Evolutionary conservation across 2,329 filamentous ascomycete genomes (phyloP), one percentile per base, ranked within the genome.

Genomic region (Lachnum nothofagi): DNA sequence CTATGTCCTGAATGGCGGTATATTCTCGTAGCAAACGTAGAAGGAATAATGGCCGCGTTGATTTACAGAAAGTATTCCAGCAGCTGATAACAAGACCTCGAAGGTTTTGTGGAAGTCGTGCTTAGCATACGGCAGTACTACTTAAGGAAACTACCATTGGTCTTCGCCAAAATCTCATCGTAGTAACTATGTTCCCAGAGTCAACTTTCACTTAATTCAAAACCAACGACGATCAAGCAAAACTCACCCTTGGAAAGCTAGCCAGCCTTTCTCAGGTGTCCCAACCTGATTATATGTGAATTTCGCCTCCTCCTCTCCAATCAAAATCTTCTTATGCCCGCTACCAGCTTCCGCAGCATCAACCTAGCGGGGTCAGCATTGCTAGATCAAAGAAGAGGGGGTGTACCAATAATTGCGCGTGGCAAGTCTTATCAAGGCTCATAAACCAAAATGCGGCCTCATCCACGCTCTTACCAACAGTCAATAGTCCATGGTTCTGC

Each of bases 251-350:
- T 78, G 75, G 48, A 77, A 77, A 3, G 71, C 72, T 38, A 77
- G 62, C 73, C 72, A 78, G 0, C 74, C 75, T 56, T 77, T 78
- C 60, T 72, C 72, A 0, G 74, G 69, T 27, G 44, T 70, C 2
- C 85, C 85, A 2, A 88, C 72, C 1, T 78, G 75, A 65, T 82
- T 80, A 61, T 79, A 81, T 0, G 85, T 88, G 56, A 77, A 85
- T 14, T 65, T 69, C 0, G 85, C 85, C 61, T 89, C 85, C 40
- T 82, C 80, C 1, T 85, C 78, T 4, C 73, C 70, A 58, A 89
- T 83, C n/a, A 56, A 48, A 6, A 53, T 53, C 64, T 82, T 82
- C 40, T 84, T 69, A 2, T 83, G 84, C 59, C 75, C 67, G 4
- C 77, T 76, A 1, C 84, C 85, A 1, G 79, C 70, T 1, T 82